Conservation (phyloP, 1,139 yeast genomes). For the Candida tunisiensis region DNA sequence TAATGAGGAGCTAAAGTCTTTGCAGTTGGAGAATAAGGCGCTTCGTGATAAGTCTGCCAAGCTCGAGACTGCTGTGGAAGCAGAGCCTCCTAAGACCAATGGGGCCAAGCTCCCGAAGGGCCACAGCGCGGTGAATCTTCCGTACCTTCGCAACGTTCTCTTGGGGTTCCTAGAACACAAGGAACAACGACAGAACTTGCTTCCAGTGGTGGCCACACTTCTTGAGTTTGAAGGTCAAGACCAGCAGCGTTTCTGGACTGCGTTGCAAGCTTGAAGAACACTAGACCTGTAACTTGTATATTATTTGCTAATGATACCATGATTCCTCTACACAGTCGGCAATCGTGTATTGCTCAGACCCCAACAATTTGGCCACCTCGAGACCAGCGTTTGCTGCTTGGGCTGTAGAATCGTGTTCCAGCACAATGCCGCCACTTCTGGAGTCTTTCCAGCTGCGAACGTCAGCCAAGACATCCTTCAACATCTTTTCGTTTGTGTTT, state of each 20-base stretch:
- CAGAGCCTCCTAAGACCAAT: background rate
- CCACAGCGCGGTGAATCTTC: constrained; percentile 27
- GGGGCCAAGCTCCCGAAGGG: constrained; percentile 1
- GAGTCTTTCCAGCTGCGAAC: constrained; percentile 32
- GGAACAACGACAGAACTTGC: constrained; percentile 71
- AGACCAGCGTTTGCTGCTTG: constrained; percentile 58
- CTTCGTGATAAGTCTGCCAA: constrained; percentile 3
- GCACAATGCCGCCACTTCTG: constrained; percentile 41
- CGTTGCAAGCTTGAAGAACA: constrained; percentile 23
- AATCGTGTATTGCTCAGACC: constrained; percentile 49
- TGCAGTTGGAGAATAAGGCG: constrained; percentile 11
- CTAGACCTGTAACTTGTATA: background rate
- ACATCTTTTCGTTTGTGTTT: constrained; percentile 24
- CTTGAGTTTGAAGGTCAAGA: constrained; percentile 54
- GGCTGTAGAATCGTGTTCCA: constrained; percentile 68
- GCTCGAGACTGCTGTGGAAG: constrained; percentile 1
- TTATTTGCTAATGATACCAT: constrained; percentile 13
- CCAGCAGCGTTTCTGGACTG: constrained; percentile 48
- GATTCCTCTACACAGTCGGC: constrained; percentile 63
- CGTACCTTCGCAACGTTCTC: constrained; percentile 75
- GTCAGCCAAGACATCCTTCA: constrained; percentile 35
- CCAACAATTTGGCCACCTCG: constrained; percentile 34
- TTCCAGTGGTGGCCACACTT: constrained; percentile 72
- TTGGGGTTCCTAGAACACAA: constrained; percentile 80
- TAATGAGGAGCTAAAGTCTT: constrained; percentile 36